Base-by-base conservation (phyloP, 345 rosid species). In the Hibiscus syriacus region DNA sequence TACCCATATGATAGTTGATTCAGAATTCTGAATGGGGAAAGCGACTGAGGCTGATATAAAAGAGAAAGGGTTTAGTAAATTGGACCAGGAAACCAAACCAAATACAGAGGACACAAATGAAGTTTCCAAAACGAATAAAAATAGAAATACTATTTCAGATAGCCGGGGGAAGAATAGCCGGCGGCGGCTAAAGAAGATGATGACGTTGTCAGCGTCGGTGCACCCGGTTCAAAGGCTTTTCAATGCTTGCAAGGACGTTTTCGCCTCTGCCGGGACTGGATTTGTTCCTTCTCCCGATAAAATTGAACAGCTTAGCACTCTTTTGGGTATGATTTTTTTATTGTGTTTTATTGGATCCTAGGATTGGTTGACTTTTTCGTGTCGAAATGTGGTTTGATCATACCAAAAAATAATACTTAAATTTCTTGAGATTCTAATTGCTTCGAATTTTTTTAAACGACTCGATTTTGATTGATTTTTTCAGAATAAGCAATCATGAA, bases 231-330 rank as follows among this genome's bases (percentile, higher is more conserved):
- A 88, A 85, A 77, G 67, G 75, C 80, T 94, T 27, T 91, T 76
- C 72, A 72, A 85, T 57, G 81, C 92, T 41, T 94, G 99, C 79
- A 84, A 70, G 67, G 82, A 89, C 29, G 98, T 92, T 16, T 92
- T 89, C 74, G 74, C 84, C 60, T 14, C 0, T 29, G 17, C 84
- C 34, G 76, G 78, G 10, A 12, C 86, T 38, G 92, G 86, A 62
- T 30, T 85, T 76, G 76, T 88, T 39, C 98, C 99, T 5, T 71
- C 89, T 29, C 76, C 78, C 0, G 88, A 83, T 36, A 75, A 85
- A 56, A 83, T 94, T 70, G 81, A 83, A 48, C 76, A 68, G 73
- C 82, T 94, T 8, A 81, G 79, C 45, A 70, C 79, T 0, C 84
- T 87, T 77, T 75, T 94, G 74, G 99, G 99, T 94, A 91, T 55